phyloP scores from a whole-genome alignment of 768 basidiomycete genomes.

The Naganishia onofrii region DNA sequence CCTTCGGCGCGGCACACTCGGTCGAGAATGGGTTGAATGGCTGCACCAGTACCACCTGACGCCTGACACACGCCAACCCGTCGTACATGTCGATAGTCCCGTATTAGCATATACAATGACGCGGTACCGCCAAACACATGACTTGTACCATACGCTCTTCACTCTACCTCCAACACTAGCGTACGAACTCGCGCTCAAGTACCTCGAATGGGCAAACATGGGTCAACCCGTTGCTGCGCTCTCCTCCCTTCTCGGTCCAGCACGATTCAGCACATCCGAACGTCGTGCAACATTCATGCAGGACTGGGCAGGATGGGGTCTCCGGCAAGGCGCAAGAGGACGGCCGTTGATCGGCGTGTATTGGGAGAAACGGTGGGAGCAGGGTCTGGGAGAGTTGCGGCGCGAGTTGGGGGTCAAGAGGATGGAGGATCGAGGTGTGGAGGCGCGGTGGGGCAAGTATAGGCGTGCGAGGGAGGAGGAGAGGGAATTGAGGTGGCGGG shows the following conservation, averaged over 20 bases:
- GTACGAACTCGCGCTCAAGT: slow-evolving; percentile 89
- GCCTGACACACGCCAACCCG: slow-evolving; percentile 89
- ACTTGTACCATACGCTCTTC: slow-evolving; percentile 91
- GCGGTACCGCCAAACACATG: slow-evolving; percentile 95
- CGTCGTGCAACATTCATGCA: slow-evolving; percentile 61
- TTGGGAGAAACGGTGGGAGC: slow-evolving; percentile 93
- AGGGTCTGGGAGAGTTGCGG: slow-evolving; percentile 76
- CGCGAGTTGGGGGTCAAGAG: slow-evolving; percentile 69
- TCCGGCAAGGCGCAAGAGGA: slow-evolving; percentile 69
- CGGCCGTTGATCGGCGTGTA: slow-evolving; percentile 81
- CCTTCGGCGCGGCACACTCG: slow-evolving; percentile 77
- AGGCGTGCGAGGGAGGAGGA: slow-evolving; percentile 66
- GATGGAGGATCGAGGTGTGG: slow-evolving; percentile 64
- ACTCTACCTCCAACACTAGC: slow-evolving; percentile 83
- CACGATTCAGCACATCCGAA: slow-evolving; percentile 56
- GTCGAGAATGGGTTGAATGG: slow-evolving; percentile 83
- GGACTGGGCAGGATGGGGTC: slow-evolving; percentile 90
- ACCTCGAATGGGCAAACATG: slow-evolving; percentile 89
- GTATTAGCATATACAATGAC: slow-evolving; percentile 98
- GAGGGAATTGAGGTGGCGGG: slow-evolving; percentile 54
- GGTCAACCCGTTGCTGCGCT: slow-evolving; percentile 82
- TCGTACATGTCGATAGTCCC: slow-evolving; percentile 89
- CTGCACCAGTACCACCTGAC: slow-evolving; percentile 80
- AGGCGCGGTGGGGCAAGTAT: slow-evolving; percentile 65
- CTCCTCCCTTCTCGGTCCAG: slow-evolving; percentile 73